Evolutionary conservation across 1,284 basidiomycete species (phyloP), one percentile per base, ranked within the genome.

Genomic region (Ganoderma lucidum): DNA sequence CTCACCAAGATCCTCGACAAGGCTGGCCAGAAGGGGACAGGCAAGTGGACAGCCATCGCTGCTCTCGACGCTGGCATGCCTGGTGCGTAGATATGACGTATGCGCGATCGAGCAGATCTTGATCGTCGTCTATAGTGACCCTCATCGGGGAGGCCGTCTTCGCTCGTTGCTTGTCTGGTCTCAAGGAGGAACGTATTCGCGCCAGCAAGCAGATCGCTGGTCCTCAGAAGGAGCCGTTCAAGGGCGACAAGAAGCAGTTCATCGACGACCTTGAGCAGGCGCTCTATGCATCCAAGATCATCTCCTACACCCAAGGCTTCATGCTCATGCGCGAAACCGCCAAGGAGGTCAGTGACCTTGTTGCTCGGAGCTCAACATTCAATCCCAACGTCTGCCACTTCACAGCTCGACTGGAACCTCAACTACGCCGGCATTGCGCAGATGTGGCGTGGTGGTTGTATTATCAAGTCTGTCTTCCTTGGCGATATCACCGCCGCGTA

Each of bases 371-470:
- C 14, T 60, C 48, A 35, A 48, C 32, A 17, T 64, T 73, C 73
- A 69, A 39, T 48, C 9, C 60, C 74, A 9, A 70, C 41, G 37
- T 4, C 5, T 28, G 10, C 10, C 14, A 42, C 28, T 10, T 35
- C 45, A 14, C 71, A 93, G 92, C 79, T 91, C 74, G 81, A 79
- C 74, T 96, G 95, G 94, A 90, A 93, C 80, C 83, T 96, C 79
- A 96, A 96, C 87, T 98, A 98, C 81, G 93, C 96, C 78, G 96
- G 96, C 73, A 99, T 99, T 80, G 98, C 98, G 63, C 91, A 89
- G 76, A 99, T 99, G 96, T 99, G 98, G 98, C 96, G 97, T 79
- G 98, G 98, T 76, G 98, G 98, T 75, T 99, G 98, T 84, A 99
- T 99, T 83, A 99, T 99, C 90, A 96, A 96, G 92, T 93, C 91